phyloP scores from a whole-genome alignment of 192 early-diverging fungal genomes.

The Helicostylum pulchrum region DNA sequence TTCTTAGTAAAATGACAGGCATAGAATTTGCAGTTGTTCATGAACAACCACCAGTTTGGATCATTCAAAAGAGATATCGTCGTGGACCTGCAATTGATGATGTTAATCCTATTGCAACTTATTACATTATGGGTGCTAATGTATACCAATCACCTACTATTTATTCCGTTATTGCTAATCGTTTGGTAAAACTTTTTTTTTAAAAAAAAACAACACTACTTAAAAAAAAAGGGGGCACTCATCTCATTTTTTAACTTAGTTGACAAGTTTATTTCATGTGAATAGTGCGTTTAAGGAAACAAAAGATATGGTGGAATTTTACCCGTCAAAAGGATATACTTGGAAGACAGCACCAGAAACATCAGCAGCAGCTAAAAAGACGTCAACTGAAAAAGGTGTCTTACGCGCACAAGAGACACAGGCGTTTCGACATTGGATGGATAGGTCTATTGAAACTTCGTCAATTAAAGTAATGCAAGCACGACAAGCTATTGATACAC shows the following conservation, averaged over 20 bases:
- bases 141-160: conserved; percentile 73
- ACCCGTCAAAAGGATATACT: conserved; percentile 56
- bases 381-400: neutral
- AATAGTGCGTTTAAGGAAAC: conserved; percentile 57
- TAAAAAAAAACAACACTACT: neutral
- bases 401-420: conserved; percentile 32
- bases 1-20: conserved; percentile 63
- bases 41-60: conserved; percentile 64
- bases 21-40: conserved; percentile 73
- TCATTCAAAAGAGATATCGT: conserved; percentile 69
- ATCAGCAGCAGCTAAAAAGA: neutral
- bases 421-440: conserved; percentile 29
- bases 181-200: conserved; percentile 55
- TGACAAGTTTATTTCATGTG: conserved; percentile 49
- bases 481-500: conserved; percentile 12
- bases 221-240: neutral
- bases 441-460: conserved; percentile 33
- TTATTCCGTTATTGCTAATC: conserved; percentile 64
- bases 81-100: conserved; percentile 47
- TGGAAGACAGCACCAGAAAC: conserved; percentile 39
- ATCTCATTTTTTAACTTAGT: conserved; percentile 26
- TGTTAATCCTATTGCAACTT: conserved; percentile 55
- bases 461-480: conserved; percentile 20
- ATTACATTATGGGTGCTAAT: conserved; percentile 70
- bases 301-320: conserved; percentile 49